Conservation (phyloP, 2,329 filamentous ascomycete genomes). For the Diaporthe eres region DNA sequence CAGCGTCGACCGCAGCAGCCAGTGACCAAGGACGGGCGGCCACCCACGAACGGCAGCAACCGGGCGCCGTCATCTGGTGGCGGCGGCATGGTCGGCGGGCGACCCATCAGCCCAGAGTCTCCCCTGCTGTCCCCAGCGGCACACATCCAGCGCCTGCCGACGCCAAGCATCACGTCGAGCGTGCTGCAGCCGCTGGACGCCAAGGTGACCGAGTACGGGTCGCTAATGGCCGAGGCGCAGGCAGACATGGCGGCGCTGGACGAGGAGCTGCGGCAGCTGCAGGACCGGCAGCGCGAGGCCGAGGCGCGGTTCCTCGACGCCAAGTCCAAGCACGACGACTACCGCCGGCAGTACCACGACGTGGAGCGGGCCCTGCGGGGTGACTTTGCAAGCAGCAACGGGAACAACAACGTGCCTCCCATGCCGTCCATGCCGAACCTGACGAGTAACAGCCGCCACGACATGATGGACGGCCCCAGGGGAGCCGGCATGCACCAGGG, state of each 20-base stretch:
- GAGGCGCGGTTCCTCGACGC: conserved; percentile 59
- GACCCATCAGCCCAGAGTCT: conserved; percentile 16
- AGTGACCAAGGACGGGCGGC: conserved; percentile 17
- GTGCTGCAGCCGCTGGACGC: conserved; percentile 61
- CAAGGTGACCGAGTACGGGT: conserved; percentile 60
- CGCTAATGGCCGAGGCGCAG: conserved; percentile 58
- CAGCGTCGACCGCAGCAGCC: conserved; percentile 23
- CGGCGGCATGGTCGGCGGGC: background rate
- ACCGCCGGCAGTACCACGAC: conserved; percentile 57
- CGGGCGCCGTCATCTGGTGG: conserved; percentile 16
- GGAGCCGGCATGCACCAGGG: conserved; percentile 10
- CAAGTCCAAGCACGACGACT: conserved; percentile 61
- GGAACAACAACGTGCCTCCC: conserved; percentile 3
- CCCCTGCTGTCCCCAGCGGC: conserved; percentile 36
- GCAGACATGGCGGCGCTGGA: conserved; percentile 59
- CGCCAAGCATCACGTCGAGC: conserved; percentile 58
- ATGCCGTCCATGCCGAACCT: conserved; percentile 38
- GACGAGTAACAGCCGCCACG: conserved; percentile 10
- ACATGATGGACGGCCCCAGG: background rate
- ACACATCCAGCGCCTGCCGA: conserved; percentile 59
- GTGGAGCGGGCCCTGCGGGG: conserved; percentile 59
- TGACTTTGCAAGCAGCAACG: conserved; percentile 47
- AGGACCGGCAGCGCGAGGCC: conserved; percentile 57
- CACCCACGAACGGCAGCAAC: conserved; percentile 10
- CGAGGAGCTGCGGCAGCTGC: conserved; percentile 57